phyloP scores from a whole-genome alignment of 495 filamentous ascomycete genomes.

The Hamigera avellanea region DNA sequence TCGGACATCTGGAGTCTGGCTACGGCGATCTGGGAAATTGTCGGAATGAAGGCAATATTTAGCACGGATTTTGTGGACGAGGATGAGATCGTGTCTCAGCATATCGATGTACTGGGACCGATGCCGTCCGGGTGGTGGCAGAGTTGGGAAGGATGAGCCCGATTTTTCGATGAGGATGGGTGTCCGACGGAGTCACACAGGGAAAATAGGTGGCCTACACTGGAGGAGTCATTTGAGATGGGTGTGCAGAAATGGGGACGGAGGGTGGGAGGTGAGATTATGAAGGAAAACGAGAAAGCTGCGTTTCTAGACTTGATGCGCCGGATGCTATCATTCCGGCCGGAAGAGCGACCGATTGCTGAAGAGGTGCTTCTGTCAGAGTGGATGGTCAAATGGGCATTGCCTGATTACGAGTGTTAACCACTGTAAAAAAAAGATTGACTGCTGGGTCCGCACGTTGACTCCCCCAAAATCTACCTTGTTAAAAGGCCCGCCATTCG shows the following conservation, averaged over 20 bases:
- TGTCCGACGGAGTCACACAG: conserved; percentile 8
- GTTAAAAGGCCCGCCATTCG: too few species aligned
- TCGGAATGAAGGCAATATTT: conserved; percentile 23
- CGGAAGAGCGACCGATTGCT: conserved; percentile 12
- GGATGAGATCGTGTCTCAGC: conserved; percentile 16
- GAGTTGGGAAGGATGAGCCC: conserved; percentile 13
- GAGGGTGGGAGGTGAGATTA: conserved; percentile 5
- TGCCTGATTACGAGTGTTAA: conserved; percentile 10
- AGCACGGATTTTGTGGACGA: conserved; percentile 13
- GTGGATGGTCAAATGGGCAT: conserved; percentile 23
- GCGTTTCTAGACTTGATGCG: conserved; percentile 23
- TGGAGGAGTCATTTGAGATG: conserved; percentile 18
- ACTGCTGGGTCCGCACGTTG: too few species aligned
- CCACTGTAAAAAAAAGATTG: too few species aligned
- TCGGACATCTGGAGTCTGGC: conserved; percentile 28
- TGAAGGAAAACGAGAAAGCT: conserved; percentile 9
- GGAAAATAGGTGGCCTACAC: conserved; percentile 11
- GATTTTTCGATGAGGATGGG: conserved; percentile 17
- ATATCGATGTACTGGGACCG: conserved; percentile 20
- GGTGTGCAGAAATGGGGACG: conserved; percentile 18
- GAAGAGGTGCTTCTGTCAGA: conserved; percentile 11
- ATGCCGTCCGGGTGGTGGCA: conserved; percentile 22
- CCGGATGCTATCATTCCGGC: conserved; percentile 9
- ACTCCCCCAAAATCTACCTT: too few species aligned
- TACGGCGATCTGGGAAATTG: conserved; percentile 24